Conservation (phyloP, 2,329 filamentous ascomycete species). For the Fusarium dlaminii region DNA sequence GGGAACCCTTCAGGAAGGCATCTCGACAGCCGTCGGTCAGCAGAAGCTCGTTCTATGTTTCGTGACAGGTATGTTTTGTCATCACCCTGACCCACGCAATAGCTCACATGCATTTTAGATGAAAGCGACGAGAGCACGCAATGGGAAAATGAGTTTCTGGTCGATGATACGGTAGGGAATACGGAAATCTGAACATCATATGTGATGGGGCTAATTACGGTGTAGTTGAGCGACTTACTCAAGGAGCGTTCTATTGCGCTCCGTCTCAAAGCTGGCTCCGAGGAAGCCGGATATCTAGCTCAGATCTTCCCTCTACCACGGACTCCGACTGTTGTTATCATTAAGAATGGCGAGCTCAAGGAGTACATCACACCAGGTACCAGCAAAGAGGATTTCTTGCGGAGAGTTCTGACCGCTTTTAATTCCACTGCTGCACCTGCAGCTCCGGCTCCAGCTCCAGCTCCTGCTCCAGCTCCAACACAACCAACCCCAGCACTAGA, state of each 20-base stretch:
- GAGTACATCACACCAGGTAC: constrained; percentile 77
- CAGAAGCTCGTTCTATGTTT: constrained; percentile 86
- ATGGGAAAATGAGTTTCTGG: constrained; percentile 78
- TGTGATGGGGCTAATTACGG: constrained; percentile 14
- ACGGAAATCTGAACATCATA: neutral
- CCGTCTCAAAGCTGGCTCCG: constrained; percentile 75
- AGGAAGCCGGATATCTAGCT: constrained; percentile 82
- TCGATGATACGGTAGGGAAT: constrained; percentile 61
- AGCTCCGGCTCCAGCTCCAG: constrained; percentile 5
- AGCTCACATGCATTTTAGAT: constrained; percentile 30
- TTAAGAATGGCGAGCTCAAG: constrained; percentile 80
- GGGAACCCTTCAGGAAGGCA: constrained; percentile 83
- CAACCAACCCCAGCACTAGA: constrained; percentile 23
- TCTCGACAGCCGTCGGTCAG: constrained; percentile 77
- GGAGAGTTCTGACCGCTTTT: constrained; percentile 50
- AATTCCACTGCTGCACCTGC: constrained; percentile 36
- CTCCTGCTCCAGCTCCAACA: neutral
- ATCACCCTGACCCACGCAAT: neutral
- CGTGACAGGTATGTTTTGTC: constrained; percentile 70
- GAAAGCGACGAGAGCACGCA: constrained; percentile 71
- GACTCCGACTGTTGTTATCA: constrained; percentile 82
- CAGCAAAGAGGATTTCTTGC: constrained; percentile 72
- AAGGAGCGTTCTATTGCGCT: constrained; percentile 73
- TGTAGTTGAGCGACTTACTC: constrained; percentile 66
- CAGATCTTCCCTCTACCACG: constrained; percentile 84